Percentiles rank a stretch among this genome's conserved stretches.
phyloP scores from a whole-genome alignment of 805 yeast genomes.

The Saccharomycopsis sp. region DNA sequence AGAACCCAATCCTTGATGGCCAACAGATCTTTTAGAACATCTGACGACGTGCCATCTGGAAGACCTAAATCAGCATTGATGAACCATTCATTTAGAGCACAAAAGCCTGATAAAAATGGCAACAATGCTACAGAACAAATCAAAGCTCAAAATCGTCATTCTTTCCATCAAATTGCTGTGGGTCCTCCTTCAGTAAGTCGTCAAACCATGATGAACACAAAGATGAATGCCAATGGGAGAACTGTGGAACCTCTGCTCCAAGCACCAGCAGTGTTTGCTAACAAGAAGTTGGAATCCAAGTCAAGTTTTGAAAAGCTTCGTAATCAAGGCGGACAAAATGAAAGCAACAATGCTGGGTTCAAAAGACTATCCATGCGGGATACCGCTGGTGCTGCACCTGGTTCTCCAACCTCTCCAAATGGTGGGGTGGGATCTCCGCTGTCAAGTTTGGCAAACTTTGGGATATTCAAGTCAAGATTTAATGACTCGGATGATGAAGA shows the following conservation, averaged over 20 bases:
- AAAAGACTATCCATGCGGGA: conserved; percentile 20
- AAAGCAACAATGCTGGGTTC: conserved; percentile 12
- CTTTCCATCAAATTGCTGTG: too few relatives aligned
- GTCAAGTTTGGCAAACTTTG: conserved; percentile 5
- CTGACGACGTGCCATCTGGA: too few relatives aligned
- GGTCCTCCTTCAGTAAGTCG: too few relatives aligned
- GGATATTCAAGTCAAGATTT: conserved; percentile 18
- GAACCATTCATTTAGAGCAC: too few relatives aligned
- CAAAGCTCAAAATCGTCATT: too few relatives aligned
- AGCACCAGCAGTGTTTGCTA: too few relatives aligned
- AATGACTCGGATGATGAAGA: conserved; percentile 20
- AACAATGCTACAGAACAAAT: too few relatives aligned
- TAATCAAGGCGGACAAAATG: too few relatives aligned
- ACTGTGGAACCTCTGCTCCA: not conserved
- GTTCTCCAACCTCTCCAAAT: not conserved
- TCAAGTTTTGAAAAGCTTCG: conserved; percentile 20
- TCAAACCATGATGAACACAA: too few relatives aligned
- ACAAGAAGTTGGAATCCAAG: conserved; percentile 10
- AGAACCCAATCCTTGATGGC: conserved; percentile 16
- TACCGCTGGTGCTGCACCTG: not conserved
- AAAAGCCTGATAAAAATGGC: too few relatives aligned
- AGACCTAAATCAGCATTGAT: too few relatives aligned
- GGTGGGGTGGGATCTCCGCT: too few relatives aligned
- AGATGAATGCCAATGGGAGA: not conserved
- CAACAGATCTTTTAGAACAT: conserved; percentile 7